Evolutionary conservation across 164 flowering plant species (phyloP), one percentile per base, ranked within the genome.

Genomic region (Tinospora cordifolia): DNA sequence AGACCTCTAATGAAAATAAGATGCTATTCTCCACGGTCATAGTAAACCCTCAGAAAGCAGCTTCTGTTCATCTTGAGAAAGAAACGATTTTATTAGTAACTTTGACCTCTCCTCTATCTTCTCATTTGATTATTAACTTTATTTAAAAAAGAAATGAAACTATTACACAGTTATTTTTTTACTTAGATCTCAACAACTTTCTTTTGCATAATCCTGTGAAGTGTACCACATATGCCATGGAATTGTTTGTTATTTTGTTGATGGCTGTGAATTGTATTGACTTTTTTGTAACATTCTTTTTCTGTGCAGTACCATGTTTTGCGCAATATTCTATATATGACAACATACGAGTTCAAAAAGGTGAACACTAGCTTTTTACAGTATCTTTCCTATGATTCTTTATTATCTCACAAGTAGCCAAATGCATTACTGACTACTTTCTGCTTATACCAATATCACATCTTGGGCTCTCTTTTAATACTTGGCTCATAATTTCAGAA

Each of bases 291-390:
- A 63, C 70, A 49, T 71, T 63, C 38, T 68, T 24, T 65, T 79
- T 67, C 13, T 64, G 75, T 76, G 17, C 90, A 94, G 98, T 91
- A 91, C 79, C 90, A 91, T 71, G 71, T 81, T 0, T 69, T 90
- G 82, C 85, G 86, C 67, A 94, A 91, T 76, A 67, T 89, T 68
- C 84, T 92, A 41, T 90, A 78, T 72, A 75, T 94, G 97, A 91
- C 97, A 47, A 88, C 73, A 91, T 85, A 96, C 57, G 97, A 94
- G 75, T 92, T 94, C 69, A 41, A 65, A 75, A 78, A 83, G 91
- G 99, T 94, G 62, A 69, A 0, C 4, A 15, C 8, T 15, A 27
- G 22, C 19, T 79, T 38, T 8, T 64, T 46, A 5, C 57, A 68
- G 60, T 69, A 22, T 58, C 12, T 25, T 19, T 60, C 14, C 47